phyloP scores from a whole-genome alignment of 306 rosid genomes.

The Lathyrus tuberosus region DNA sequence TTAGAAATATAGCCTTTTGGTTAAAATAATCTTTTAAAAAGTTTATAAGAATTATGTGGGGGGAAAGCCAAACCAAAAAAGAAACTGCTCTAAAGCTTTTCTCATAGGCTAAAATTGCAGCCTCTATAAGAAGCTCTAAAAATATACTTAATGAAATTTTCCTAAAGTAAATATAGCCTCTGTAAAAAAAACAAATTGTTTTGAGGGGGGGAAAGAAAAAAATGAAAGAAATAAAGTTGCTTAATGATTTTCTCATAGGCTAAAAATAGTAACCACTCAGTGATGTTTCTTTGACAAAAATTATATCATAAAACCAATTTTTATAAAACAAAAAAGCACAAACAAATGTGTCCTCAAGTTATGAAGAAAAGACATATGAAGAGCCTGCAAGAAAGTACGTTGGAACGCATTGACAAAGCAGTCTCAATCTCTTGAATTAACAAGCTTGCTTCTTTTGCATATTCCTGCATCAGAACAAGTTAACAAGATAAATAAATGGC shows the following conservation, averaged over 20 bases:
- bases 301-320: neutral
- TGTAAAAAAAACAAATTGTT: neutral
- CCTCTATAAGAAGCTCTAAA: neutral
- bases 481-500: slow-evolving; percentile 16
- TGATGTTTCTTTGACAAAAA: neutral
- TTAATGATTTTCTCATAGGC: neutral
- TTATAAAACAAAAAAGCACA: neutral
- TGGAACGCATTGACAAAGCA: slow-evolving; percentile 55
- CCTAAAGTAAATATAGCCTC: slow-evolving; percentile 8
- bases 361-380: slow-evolving; percentile 18
- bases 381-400: slow-evolving; percentile 46
- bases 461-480: slow-evolving; percentile 54
- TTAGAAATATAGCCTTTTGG: neutral
- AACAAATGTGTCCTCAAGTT: slow-evolving; percentile 3
- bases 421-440: slow-evolving; percentile 60
- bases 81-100: neutral
- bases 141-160: neutral
- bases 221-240: neutral
- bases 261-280: slow-evolving; percentile 7
- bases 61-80: neutral
- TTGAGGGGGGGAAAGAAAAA: neutral
- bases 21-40: slow-evolving; percentile 4
- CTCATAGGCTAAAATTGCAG: neutral
- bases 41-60: neutral
- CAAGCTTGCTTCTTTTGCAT: slow-evolving; percentile 68